These are phyloP conservation scores for Geotrichum australiense DNA, from an alignment of 1,139 yeast species.

Conservation along the genomic window DNA sequence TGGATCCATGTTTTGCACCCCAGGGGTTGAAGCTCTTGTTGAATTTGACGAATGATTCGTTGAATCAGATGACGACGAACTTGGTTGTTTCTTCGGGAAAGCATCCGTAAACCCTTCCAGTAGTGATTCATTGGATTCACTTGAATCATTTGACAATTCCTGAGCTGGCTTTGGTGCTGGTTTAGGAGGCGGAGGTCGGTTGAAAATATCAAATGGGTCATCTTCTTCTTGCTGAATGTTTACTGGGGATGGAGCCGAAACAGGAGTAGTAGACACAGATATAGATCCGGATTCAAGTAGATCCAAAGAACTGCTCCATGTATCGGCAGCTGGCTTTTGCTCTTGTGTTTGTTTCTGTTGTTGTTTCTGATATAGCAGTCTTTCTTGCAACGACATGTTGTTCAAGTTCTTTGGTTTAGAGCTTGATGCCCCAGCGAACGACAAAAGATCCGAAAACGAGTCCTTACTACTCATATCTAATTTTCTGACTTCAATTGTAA, in stretches of 20 bases:
- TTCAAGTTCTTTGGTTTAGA: constrained; percentile 15
- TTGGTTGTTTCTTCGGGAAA: constrained; percentile 13
- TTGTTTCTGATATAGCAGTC: constrained; percentile 19
- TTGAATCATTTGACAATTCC: constrained; percentile 7
- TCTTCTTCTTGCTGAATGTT: constrained; percentile 20
- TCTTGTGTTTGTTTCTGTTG: constrained; percentile 13
- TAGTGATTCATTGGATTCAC: constrained; percentile 6
- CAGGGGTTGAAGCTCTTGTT: constrained; percentile 11
- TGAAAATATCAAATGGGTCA: constrained; percentile 33
- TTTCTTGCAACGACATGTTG: constrained; percentile 25
- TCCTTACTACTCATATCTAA: constrained; percentile 18
- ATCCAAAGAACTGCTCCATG: constrained; percentile 12
- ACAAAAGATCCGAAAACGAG: constrained; percentile 25
- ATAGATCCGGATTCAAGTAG: constrained; percentile 14
- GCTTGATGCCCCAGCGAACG: constrained; percentile 18
- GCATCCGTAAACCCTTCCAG: constrained; percentile 17
- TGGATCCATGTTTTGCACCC: constrained; percentile 3
- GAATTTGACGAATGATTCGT: constrained; percentile 1
- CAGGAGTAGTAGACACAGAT: not conserved
- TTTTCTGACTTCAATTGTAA: no score
- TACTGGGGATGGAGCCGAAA: not conserved
- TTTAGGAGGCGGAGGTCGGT: constrained; percentile 24
- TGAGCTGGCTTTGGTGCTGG: constrained; percentile 7
- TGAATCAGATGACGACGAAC: constrained; percentile 13
- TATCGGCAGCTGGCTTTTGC: constrained; percentile 1